Percentiles rank a stretch among this genome's conserved stretches.
Conservation (phyloP, 371 early-diverging fungal species). For the Entomophthora muscae region DNA sequence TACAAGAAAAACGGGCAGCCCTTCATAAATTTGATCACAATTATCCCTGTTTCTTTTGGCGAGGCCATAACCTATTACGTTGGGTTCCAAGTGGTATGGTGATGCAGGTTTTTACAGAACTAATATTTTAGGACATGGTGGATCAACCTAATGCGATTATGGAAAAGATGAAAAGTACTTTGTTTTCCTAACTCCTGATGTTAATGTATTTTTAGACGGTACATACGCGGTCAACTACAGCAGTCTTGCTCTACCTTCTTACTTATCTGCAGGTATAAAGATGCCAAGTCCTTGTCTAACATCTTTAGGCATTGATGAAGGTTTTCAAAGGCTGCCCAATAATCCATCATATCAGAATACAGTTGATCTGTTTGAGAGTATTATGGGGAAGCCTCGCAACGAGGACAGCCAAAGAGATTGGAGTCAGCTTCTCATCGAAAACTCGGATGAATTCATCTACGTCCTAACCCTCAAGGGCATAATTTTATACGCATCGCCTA, state of each 20-base stretch:
- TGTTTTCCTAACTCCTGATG: no score
- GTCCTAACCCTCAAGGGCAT: slow-evolving; percentile 42
- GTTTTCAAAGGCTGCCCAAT: no score
- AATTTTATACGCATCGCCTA: slow-evolving; percentile 33
- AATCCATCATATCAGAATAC: neutral
- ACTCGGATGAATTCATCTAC: slow-evolving; percentile 32
- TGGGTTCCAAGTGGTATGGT: slow-evolving; percentile 28
- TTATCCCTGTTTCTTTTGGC: slow-evolving; percentile 31
- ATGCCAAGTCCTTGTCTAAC: no score
- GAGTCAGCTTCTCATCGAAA: slow-evolving; percentile 21
- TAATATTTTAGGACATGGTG: slow-evolving; percentile 24
- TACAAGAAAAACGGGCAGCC: slow-evolving; percentile 43
- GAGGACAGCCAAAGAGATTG: slow-evolving; percentile 17
- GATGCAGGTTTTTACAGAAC: neutral
- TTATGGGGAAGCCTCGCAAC: slow-evolving; percentile 7
- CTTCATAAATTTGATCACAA: slow-evolving; percentile 42
- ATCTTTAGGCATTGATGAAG: no score
- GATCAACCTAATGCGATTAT: slow-evolving; percentile 49
- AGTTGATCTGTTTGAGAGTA: neutral
- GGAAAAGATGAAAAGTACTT: slow-evolving; percentile 22
- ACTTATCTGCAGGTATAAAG: no score
- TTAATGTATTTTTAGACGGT: no score
- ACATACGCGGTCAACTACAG: slow-evolving; percentile 35
- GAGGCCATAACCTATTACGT: slow-evolving; percentile 35
- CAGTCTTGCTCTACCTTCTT: slow-evolving; percentile 17